These are phyloP conservation scores for Penicillium decumbens DNA, from an alignment of 2,329 filamentous ascomycete species.

Conservation along the genomic window DNA sequence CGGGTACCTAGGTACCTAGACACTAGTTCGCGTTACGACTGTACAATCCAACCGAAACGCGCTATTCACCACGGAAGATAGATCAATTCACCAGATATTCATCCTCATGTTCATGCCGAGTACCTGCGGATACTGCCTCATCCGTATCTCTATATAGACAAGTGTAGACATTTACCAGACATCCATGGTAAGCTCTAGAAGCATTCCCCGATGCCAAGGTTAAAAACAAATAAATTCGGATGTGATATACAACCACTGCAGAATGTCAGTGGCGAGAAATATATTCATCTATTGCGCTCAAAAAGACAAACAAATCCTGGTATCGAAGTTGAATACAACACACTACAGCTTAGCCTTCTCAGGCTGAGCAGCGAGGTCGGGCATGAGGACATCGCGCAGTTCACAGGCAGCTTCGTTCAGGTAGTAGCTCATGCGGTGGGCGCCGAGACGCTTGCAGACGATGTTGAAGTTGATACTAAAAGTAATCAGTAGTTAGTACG, in stretches of 20 bases:
- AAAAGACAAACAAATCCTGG: background rate
- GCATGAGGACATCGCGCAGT: constrained; percentile 77
- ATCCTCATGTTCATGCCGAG: too few species aligned
- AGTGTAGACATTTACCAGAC: too few species aligned
- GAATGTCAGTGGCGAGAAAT: background rate
- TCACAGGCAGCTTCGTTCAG: constrained; percentile 90
- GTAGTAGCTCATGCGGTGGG: constrained; percentile 91
- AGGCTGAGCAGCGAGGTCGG: constrained; percentile 61
- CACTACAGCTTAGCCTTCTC: constrained; percentile 81
- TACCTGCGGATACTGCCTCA: too few species aligned
- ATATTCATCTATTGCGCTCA: constrained; percentile 14
- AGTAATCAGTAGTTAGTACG: constrained; percentile 7
- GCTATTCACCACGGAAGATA: too few species aligned
- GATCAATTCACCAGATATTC: too few species aligned
- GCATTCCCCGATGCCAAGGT: too few species aligned
- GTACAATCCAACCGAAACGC: too few species aligned
- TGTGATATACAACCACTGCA: background rate
- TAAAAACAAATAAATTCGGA: background rate
- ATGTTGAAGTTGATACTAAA: constrained; percentile 93
- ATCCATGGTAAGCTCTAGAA: too few species aligned
- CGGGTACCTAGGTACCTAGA: too few species aligned
- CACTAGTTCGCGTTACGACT: too few species aligned
- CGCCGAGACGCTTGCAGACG: constrained; percentile 86
- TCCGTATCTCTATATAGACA: too few species aligned
- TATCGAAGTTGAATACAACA: constrained; percentile 2